Evolutionary conservation across 148 eudicot species (phyloP), one percentile per base, ranked within the genome.

Genomic region (Heliamphora exappendiculata): DNA sequence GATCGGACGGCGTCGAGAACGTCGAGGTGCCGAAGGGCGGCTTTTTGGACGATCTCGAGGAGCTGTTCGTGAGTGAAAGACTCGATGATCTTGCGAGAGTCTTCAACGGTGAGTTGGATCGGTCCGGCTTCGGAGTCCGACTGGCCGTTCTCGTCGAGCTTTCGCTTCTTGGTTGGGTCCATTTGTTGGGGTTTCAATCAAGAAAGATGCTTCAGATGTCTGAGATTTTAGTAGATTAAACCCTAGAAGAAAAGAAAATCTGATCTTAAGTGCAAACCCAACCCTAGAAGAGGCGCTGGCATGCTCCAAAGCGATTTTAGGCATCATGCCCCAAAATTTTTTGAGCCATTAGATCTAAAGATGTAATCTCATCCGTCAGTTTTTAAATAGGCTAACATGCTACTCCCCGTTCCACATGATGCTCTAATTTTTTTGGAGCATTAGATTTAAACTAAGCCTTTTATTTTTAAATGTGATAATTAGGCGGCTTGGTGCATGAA

Each of bases 81-180:
- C 22, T 88, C 88, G 64, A 93, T 70, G 70, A 93, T 88, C 51
- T 83, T 83, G 66, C 87, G 88, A 16, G 81, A 85, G 58, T 93
- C 97, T 29, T 84, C 83, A 9, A 45, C 65, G 9, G 93, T 74
- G 70, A 89, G 89, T 4, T 76, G 68, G 44, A 19, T 28, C 2
- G 19, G 8, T 50, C 55, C 34, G 66, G 70, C 29, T 51, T 51
- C 74, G 29, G 79, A 20, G 59, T 77, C 84, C 0, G 60, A 37
- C 3, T 13, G 59, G 3, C 51, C 93, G 77, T 91, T 90, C 39
- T 91, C 90, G 20, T 91, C 98, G 74, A 91, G 84, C 77, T 91
- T 93, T 7, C 98, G 90, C 82, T 93, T 93, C 82, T 91, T 93
- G 31, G 82, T 82, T 9, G 68, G 88, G 83, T 93, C 97, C 91